Percentiles rank a stretch among this genome's conserved stretches.
Conservation (phyloP, 331 rosid genomes). For the Rhamnella rubrinervis region DNA sequence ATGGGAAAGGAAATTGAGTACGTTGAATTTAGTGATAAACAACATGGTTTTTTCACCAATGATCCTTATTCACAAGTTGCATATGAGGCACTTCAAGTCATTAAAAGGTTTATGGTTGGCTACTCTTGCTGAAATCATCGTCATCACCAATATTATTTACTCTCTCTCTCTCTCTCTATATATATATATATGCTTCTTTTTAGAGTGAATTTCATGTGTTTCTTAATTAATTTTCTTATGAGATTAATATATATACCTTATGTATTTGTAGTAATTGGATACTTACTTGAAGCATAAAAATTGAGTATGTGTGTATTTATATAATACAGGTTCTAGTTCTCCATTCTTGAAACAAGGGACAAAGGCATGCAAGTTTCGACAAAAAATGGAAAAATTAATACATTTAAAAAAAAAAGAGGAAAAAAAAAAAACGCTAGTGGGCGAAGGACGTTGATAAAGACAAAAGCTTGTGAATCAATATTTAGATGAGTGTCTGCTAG, state of each 20-base stretch:
- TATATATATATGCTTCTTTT: too few species aligned
- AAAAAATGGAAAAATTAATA: background rate
- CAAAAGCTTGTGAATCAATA: background rate
- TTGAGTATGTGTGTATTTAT: too few species aligned
- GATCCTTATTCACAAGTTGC: conserved; percentile 52
- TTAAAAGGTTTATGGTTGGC: conserved; percentile 50
- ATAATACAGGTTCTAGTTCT: too few species aligned
- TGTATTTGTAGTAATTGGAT: too few species aligned
- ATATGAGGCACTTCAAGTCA: conserved; percentile 43
- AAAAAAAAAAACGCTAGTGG: background rate
- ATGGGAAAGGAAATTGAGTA: conserved; percentile 57
- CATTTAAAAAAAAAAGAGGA: background rate
- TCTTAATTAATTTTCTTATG: too few species aligned
- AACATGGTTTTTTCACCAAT: conserved; percentile 80
- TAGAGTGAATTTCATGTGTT: too few species aligned
- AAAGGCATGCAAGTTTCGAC: too few species aligned
- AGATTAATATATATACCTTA: too few species aligned
- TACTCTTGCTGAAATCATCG: conserved; percentile 30
- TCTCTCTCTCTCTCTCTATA: too few species aligned
- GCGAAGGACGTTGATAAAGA: background rate
- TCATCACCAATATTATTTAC: too few species aligned
- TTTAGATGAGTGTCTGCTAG: background rate
- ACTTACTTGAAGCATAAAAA: too few species aligned
- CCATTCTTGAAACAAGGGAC: too few species aligned
- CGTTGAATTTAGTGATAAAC: conserved; percentile 63